Evolutionary conservation across 75 land plant genomes (phyloP).

Genomic region (Adiantum capillusveneris): DNA sequence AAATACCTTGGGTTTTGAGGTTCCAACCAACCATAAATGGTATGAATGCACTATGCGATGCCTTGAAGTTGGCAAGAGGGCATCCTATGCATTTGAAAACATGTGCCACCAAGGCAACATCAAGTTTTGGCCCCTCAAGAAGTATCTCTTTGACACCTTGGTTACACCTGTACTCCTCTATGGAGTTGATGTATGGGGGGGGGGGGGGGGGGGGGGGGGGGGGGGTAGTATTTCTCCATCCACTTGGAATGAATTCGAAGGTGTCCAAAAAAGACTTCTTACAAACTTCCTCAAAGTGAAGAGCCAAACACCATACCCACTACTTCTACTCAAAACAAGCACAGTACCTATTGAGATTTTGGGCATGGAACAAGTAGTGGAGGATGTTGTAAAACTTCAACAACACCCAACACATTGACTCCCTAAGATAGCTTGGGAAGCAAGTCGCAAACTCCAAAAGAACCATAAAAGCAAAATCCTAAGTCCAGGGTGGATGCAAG

Average conservation of each 20-base stretch:
- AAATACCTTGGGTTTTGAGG: no score
- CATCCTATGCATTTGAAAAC: no score
- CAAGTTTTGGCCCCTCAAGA: background rate
- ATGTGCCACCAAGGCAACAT: no score
- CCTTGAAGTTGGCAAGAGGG: background rate
- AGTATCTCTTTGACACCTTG: no score
- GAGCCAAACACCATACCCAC: background rate
- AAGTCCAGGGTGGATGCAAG: no score
- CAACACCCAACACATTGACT: background rate
- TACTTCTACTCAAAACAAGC: background rate
- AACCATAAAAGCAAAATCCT: no score
- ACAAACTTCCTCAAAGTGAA: background rate
- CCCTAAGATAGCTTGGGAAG: background rate
- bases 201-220: background rate
- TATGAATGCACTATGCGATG: background rate
- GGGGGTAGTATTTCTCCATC: background rate
- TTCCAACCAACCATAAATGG: background rate
- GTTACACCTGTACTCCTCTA: no score
- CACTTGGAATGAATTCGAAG: no score
- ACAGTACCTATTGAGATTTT: background rate
- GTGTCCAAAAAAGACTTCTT: constrained; percentile 1
- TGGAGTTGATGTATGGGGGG: no score
- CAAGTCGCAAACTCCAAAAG: background rate
- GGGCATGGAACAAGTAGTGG: background rate
- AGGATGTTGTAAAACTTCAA: background rate